Conservation (phyloP, 805 yeast species). For the Candida lessepsii region DNA sequence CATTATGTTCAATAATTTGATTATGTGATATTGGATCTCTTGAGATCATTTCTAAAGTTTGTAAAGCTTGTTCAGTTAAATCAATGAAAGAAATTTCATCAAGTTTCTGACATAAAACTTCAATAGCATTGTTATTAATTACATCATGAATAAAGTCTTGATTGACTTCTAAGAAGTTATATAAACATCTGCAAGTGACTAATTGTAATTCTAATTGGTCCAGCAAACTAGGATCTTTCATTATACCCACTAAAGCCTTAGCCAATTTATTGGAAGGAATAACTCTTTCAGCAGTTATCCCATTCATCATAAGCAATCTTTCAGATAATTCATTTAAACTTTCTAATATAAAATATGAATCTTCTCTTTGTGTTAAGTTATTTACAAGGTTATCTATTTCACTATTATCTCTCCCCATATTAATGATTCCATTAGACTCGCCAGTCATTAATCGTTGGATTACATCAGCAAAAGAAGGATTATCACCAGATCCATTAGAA, state of each 20-base stretch:
- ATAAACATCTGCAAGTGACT: slow-evolving; percentile 79
- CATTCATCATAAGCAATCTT: slow-evolving; percentile 66
- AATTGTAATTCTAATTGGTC: slow-evolving; percentile 79
- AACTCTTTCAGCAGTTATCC: slow-evolving; percentile 56
- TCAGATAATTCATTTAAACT: slow-evolving; percentile 65
- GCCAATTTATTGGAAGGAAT: slow-evolving; percentile 62
- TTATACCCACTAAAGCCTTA: slow-evolving; percentile 51
- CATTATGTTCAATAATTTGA: slow-evolving; percentile 56
- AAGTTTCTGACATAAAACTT: slow-evolving; percentile 62
- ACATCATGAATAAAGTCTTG: slow-evolving; percentile 62
- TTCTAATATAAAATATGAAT: slow-evolving; percentile 61
- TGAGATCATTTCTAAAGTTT: slow-evolving; percentile 67
- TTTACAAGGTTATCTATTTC: slow-evolving; percentile 37
- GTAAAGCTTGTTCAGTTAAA: slow-evolving; percentile 86
- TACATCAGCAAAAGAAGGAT: slow-evolving; percentile 29
- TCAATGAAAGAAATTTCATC: slow-evolving; percentile 81
- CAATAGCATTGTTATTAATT: slow-evolving; percentile 63
- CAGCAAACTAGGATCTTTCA: slow-evolving; percentile 55
- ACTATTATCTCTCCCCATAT: slow-evolving; percentile 21
- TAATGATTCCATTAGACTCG: slow-evolving; percentile 17
- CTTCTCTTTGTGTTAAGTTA: slow-evolving; percentile 46
- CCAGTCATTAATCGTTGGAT: slow-evolving; percentile 36
- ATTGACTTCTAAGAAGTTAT: slow-evolving; percentile 75
- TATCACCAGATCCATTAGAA: slow-evolving; percentile 8
- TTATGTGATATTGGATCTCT: slow-evolving; percentile 48